A percentile compares a stretch with the other conserved stretches of the same genome.
Conservation (phyloP, 2,329 filamentous ascomycete genomes). For the Helotiales sp. region DNA sequence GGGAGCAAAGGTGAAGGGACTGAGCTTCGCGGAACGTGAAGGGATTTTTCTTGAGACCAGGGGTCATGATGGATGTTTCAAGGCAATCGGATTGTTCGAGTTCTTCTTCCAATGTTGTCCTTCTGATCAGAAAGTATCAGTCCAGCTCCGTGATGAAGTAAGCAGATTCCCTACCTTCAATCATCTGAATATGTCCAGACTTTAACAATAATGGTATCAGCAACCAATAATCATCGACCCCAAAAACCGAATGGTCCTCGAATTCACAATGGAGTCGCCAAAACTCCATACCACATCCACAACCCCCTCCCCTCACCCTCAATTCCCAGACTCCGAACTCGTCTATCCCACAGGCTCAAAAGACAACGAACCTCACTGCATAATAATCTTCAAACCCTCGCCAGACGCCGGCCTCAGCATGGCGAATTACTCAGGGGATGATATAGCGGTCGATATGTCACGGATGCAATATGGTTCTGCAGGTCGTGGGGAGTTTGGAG, state of each 20-base stretch:
- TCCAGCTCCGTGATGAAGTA: constrained; percentile 8
- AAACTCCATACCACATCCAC: neutral
- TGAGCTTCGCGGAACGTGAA: neutral
- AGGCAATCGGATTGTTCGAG: constrained; percentile 1
- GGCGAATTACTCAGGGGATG: too few relatives aligned
- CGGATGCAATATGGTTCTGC: constrained; percentile 5
- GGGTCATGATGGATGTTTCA: constrained; percentile 2
- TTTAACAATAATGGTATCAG: neutral
- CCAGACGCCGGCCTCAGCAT: too few relatives aligned
- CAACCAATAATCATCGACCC: neutral
- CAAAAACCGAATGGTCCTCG: neutral
- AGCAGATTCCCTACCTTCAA: too few relatives aligned
- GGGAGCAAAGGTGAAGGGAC: neutral
- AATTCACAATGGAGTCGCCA: neutral
- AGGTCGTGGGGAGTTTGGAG: constrained; percentile 4
- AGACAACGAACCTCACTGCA: neutral
- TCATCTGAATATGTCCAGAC: too few relatives aligned
- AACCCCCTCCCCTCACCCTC: neutral
- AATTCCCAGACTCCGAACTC: neutral
- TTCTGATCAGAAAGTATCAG: neutral
- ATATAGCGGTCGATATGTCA: constrained; percentile 1
- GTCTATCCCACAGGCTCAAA: neutral
- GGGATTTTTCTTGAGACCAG: neutral
- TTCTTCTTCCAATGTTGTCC: constrained; percentile 3
- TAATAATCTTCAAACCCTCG: neutral